phyloP scores from a whole-genome alignment of 805 yeast species.

The Candida orba region DNA sequence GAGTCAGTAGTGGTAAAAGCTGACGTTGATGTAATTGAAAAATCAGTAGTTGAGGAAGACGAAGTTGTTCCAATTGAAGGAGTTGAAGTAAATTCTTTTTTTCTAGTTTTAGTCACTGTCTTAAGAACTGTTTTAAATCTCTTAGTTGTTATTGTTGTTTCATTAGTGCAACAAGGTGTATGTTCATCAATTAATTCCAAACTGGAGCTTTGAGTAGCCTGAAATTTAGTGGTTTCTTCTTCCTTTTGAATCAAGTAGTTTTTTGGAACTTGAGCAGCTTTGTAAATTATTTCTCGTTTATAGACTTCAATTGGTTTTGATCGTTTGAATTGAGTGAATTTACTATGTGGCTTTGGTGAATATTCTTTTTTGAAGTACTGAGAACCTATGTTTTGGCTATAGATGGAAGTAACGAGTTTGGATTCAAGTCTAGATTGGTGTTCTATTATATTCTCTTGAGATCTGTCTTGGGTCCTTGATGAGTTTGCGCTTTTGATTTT shows the following conservation, averaged over 20 bases:
- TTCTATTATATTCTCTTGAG: background rate
- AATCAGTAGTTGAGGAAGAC: too few relatives aligned
- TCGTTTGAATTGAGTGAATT: background rate
- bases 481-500: background rate
- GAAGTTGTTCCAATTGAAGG: background rate
- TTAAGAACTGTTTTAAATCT: background rate
- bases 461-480: background rate
- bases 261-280: background rate
- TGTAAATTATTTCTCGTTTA: constrained; percentile 1
- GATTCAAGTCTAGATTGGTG: background rate
- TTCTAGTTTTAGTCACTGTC: constrained; percentile 1
- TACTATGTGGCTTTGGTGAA: background rate
- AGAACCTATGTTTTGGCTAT: constrained; percentile 1
- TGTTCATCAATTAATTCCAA: background rate
- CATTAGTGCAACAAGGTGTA: too few relatives aligned
- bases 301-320: background rate
- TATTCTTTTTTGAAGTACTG: background rate
- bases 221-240: background rate
- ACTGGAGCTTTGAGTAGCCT: background rate
- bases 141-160: background rate
- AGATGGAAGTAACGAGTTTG: background rate
- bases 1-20: too few relatives aligned
- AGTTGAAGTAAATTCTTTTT: background rate
- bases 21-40: too few relatives aligned
- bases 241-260: background rate